These are phyloP conservation scores for Cylindrodendrum hubeiense DNA, from an alignment of 2,329 filamentous ascomycete genomes.

Conservation along the genomic window DNA sequence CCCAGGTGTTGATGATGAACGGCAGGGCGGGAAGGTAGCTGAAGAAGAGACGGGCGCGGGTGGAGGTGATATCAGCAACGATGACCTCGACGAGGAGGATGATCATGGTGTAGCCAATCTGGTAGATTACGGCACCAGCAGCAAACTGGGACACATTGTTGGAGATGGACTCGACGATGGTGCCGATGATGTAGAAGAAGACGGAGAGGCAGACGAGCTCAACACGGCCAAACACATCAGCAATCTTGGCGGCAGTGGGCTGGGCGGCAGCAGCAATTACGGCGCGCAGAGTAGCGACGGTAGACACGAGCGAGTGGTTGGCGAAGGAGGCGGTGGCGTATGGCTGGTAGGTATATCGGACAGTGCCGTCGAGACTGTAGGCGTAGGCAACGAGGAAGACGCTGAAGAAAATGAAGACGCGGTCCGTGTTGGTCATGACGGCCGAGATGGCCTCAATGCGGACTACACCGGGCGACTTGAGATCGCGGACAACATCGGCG, in stretches of 20 bases:
- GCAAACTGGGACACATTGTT: constrained; percentile 63
- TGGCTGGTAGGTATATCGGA: constrained; percentile 69
- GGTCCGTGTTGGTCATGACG: constrained; percentile 65
- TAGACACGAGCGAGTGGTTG: constrained; percentile 68
- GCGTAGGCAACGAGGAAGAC: constrained; percentile 74
- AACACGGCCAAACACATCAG: constrained; percentile 73
- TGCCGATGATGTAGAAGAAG: constrained; percentile 70
- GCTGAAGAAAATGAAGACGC: constrained; percentile 68
- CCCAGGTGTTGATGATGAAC: constrained; percentile 75
- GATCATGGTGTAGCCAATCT: constrained; percentile 73
- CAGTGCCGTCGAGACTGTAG: constrained; percentile 70
- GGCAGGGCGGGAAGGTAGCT: constrained; percentile 72
- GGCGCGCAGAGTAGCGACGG: constrained; percentile 68
- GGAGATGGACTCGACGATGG: constrained; percentile 67
- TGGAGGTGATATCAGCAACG: constrained; percentile 73
- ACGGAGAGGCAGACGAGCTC: constrained; percentile 68
- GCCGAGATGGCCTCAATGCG: constrained; percentile 69
- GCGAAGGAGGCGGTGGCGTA: constrained; percentile 64
- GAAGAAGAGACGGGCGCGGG: constrained; percentile 72
- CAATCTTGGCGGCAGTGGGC: constrained; percentile 70
- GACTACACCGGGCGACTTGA: constrained; percentile 65
- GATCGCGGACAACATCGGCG: constrained; percentile 44
- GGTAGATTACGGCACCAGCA: constrained; percentile 71
- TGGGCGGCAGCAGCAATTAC: constrained; percentile 72
- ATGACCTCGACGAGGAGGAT: constrained; percentile 74